Percentiles rank a stretch among this genome's conserved stretches.
Conservation (phyloP, 148 eudicot genomes). For the Heliamphora exappendiculata region DNA sequence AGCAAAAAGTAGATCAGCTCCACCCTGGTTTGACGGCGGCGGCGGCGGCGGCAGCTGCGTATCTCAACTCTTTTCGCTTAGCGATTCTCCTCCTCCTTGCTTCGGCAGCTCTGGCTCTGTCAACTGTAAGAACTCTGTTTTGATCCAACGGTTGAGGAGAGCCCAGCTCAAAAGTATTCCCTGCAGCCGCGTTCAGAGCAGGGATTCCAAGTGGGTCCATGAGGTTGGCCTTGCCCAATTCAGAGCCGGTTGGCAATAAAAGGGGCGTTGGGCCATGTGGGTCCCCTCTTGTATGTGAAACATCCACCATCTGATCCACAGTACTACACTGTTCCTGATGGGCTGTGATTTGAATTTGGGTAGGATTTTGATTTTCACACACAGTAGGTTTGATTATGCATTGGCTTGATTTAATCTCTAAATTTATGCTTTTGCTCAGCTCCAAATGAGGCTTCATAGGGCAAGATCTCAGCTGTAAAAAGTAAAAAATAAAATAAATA, state of each 20-base stretch:
- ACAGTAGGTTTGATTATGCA: neutral
- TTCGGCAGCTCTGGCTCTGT: constrained; percentile 17
- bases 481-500: neutral
- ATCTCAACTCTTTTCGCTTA: constrained; percentile 15
- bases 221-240: neutral
- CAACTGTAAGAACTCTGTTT: neutral
- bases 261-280: constrained; percentile 11
- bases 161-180: constrained; percentile 14
- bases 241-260: neutral
- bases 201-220: constrained; percentile 12
- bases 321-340: constrained; percentile 11
- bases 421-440: neutral
- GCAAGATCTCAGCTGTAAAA: neutral
- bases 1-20: neutral
- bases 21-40: neutral
- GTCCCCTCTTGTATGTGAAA: neutral
- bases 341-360: neutral
- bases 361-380: neutral
- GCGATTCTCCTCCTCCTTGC: constrained; percentile 19
- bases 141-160: constrained; percentile 19
- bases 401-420: neutral
- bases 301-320: neutral
- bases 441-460: neutral
- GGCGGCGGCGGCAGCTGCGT: too few relatives aligned
- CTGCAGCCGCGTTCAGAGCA: constrained; percentile 21